These are phyloP conservation scores for Pezicula radicicola DNA, from an alignment of 2,329 filamentous ascomycete genomes.

Conservation along the genomic window DNA sequence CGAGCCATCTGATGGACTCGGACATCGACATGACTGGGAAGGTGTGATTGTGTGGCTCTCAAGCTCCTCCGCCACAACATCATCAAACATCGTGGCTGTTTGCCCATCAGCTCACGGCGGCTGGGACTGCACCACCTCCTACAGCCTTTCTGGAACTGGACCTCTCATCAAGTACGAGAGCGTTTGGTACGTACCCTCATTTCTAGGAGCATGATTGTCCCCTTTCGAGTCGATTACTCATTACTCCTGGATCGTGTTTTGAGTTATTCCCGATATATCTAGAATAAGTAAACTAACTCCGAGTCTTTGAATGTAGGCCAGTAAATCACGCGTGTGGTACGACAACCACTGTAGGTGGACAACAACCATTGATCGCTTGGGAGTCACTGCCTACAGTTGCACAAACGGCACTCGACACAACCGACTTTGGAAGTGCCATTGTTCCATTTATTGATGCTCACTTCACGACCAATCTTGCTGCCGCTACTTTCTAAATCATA, in stretches of 20 bases:
- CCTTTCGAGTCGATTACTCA: too few relatives aligned
- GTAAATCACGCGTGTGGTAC: slow-evolving; percentile 38
- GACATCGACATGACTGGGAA: slow-evolving; percentile 55
- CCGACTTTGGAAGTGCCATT: slow-evolving; percentile 38
- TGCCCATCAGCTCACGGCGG: slow-evolving; percentile 49
- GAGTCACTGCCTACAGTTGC: slow-evolving; percentile 34
- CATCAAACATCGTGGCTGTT: slow-evolving; percentile 41
- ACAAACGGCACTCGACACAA: slow-evolving; percentile 31
- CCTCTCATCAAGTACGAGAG: slow-evolving; percentile 47
- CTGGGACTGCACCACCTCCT: slow-evolving; percentile 39
- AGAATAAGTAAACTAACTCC: too few relatives aligned
- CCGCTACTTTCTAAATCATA: slow-evolving; percentile 29
- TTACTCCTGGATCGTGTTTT: too few relatives aligned
- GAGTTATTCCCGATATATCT: too few relatives aligned
- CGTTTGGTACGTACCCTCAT: slow-evolving; percentile 23
- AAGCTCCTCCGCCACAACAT: slow-evolving; percentile 23
- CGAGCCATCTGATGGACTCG: slow-evolving; percentile 33
- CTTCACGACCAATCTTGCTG: slow-evolving; percentile 36
- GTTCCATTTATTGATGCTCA: slow-evolving; percentile 35
- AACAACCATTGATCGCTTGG: slow-evolving; percentile 40
- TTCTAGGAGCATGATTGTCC: too few relatives aligned
- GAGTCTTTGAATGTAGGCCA: slow-evolving; percentile 24
- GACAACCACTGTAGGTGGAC: slow-evolving; percentile 32
- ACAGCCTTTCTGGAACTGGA: slow-evolving; percentile 37
- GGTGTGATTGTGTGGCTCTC: slow-evolving; percentile 49